phyloP scores from a whole-genome alignment of 169 alveolate genomes.

The Plasmodium yoelii region DNA sequence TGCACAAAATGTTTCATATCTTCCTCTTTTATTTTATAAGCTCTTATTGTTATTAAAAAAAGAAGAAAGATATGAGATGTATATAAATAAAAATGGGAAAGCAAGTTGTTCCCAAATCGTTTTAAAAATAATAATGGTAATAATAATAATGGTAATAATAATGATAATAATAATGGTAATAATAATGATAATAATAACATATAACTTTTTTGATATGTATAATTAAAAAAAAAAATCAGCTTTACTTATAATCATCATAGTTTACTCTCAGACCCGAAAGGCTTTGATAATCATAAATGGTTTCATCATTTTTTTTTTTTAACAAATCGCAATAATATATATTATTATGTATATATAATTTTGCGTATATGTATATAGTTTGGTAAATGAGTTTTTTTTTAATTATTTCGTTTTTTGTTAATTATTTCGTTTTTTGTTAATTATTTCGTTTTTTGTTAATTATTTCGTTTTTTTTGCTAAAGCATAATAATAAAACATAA shows the following conservation, averaged over 20 bases:
- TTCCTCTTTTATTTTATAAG: neutral
- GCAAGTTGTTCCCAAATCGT: too few relatives aligned
- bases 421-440: neutral
- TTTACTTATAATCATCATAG: conserved; percentile 13
- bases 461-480: neutral
- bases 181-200: neutral
- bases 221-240: conserved; percentile 50
- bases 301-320: conserved; percentile 52
- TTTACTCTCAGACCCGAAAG: conserved; percentile 72
- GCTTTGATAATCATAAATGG: conserved; percentile 33
- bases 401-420: neutral
- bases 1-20: conserved; percentile 9
- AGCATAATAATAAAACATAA: too few relatives aligned
- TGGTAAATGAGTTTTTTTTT: too few relatives aligned
- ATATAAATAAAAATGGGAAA: neutral
- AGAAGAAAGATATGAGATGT: too few relatives aligned
- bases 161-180: too few relatives aligned
- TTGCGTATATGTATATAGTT: too few relatives aligned
- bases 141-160: too few relatives aligned
- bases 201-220: neutral
- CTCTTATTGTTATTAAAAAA: neutral
- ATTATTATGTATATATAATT: too few relatives aligned
- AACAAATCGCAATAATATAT: too few relatives aligned
- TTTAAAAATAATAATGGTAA: neutral
- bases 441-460: too few relatives aligned